These are phyloP conservation scores for Medicago lupulina DNA, from an alignment of 306 rosid species.

Conservation along the genomic window DNA sequence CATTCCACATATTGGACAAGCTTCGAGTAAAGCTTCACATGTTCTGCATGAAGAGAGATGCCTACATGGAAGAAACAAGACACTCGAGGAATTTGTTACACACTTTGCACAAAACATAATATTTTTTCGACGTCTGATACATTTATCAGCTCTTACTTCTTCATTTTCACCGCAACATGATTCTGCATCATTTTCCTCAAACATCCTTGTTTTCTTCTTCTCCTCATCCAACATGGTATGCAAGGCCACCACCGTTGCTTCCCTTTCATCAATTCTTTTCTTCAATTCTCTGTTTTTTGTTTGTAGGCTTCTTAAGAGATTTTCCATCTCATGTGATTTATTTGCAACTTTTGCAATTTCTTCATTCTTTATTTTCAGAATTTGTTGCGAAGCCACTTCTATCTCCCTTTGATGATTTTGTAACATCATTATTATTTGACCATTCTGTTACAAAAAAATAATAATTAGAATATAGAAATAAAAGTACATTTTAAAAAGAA, in stretches of 20 bases:
- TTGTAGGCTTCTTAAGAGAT: conserved; percentile 51
- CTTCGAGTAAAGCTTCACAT: conserved; percentile 69
- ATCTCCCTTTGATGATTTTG: conserved; percentile 60
- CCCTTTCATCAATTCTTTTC: conserved; percentile 64
- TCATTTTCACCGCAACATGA: conserved; percentile 59
- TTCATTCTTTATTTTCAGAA: too few relatives aligned
- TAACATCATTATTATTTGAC: conserved; percentile 49
- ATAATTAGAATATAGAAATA: neutral
- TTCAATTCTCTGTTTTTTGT: conserved; percentile 66
- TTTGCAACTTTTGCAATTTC: neutral
- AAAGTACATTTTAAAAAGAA: neutral
- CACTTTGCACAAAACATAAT: neutral
- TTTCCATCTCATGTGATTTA: conserved; percentile 42
- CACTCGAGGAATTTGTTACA: neutral
- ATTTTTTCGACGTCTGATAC: neutral
- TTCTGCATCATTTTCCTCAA: conserved; percentile 61
- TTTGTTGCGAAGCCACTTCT: conserved; percentile 27
- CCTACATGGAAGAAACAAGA: conserved; percentile 61
- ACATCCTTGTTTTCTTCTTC: conserved; percentile 35
- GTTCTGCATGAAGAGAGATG: conserved; percentile 48
- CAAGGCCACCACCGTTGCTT: conserved; percentile 57
- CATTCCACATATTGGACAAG: conserved; percentile 74
- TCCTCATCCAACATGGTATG: conserved; percentile 50
- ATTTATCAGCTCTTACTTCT: neutral
- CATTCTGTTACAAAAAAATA: conserved; percentile 53